Evolutionary conservation across 169 alveolate species (phyloP), one percentile per base, ranked within the genome.

Genomic region (Ichthyophthirius multifiliis): DNA sequence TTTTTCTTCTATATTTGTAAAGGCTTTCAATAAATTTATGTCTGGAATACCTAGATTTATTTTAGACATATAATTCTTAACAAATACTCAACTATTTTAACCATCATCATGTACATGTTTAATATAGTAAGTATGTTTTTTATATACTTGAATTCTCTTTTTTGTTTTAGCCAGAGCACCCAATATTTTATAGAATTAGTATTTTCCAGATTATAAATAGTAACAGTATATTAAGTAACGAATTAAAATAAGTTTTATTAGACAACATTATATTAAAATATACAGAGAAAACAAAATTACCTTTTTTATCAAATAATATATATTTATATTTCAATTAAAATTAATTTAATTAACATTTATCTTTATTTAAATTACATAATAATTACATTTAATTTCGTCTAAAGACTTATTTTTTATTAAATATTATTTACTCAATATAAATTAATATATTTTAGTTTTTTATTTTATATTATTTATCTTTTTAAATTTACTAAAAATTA

Each of bases 31-130:
- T 13, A 27, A 55, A 27, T 55, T 39, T 27, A 39, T 18, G 16
- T 55, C 71, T 27, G 71, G 31, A 55, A 55, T 55, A 34, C 31
- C 31, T n/a, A 55, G 13, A 23, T 10, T 55, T n/a, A 39, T 23
- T 5, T 27, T 9, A 10, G 71, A 27, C 23, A 20, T 23, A 9
- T 55, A 27, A 23, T 55, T 55, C 31, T 55, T 39, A 20, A 55
- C 71, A 16, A 27, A 55, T 10, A 55, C 31, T 27, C 31, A 27
- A 27, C 18, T 34, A 18, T 55, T 39, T 10, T n/a, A 20, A 5
- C 71, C 71, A 9, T 55, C 71, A 55, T 55, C 71, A 55, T 55
- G 31, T 39, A 55, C 31, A 27, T 55, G 71, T 23, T 55, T 55
- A 34, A 55, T 27, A 23, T 55, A 39, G 34, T 55, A 7, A 55